A percentile compares a stretch with the other conserved stretches of the same genome.
Evolutionary conservation across 1,284 basidiomycete genomes (phyloP).

Genomic region (Puccinia sorghi): DNA sequence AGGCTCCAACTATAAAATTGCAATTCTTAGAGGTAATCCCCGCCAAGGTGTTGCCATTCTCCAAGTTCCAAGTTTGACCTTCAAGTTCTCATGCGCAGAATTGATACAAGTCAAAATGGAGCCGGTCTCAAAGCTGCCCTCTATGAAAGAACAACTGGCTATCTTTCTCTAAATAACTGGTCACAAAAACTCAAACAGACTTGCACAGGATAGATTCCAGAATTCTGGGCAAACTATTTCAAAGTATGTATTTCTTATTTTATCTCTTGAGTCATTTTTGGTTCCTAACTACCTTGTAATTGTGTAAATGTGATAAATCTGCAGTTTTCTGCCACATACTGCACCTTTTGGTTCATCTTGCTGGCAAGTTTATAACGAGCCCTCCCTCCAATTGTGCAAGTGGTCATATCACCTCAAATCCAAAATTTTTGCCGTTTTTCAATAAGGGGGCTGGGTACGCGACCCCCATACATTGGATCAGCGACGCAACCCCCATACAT

Average conservation of each 20-base stretch:
- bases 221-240: conserved; percentile 48
- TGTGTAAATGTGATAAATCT: too few species aligned
- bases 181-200: neutral
- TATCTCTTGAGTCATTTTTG: too few species aligned
- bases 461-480: too few species aligned
- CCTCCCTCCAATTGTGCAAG: too few species aligned
- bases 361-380: too few species aligned
- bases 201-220: conserved; percentile 50
- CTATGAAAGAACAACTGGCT: neutral
- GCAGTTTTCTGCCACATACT: too few species aligned
- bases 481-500: too few species aligned
- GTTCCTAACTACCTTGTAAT: too few species aligned
- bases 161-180: neutral
- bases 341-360: neutral
- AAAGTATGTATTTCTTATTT: too few species aligned
- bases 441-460: too few species aligned
- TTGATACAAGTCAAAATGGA: neutral
- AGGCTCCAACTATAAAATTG: neutral
- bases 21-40: too few species aligned
- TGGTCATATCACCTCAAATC: neutral
- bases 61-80: neutral
- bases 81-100: neutral
- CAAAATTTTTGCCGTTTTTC: conserved; percentile 59
- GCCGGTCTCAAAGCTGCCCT: neutral
- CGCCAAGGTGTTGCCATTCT: neutral